Evolutionary conservation across 176 grass and related monocot species (phyloP), one percentile per base, ranked within the genome.

Genomic region (Cymbopogon citratus): DNA sequence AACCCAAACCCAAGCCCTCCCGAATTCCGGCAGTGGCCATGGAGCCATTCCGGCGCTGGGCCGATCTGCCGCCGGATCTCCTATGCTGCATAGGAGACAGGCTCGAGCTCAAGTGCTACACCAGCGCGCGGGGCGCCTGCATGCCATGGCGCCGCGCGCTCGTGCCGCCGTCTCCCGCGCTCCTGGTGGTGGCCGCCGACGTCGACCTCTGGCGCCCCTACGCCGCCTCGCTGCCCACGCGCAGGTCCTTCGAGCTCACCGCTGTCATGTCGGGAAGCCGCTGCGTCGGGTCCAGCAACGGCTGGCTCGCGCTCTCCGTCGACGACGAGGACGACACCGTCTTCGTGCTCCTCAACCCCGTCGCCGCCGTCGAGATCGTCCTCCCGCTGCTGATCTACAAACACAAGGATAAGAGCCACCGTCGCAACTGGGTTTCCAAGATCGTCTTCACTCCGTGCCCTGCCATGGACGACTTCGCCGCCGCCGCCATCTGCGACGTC

Each of bases 101-200:
- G 66, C 75, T 85, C 23, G 67, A 85, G 28, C 75, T 85, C 83
- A 85, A 79, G 75, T 85, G 83, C 54, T 85, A 85, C 38, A 56
- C 83, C 29, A 85, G 67, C 56, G 75, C 67, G 31, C 31, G 31
- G 31, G 31, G 31, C 31, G 31, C 31, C 31, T 33, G 31, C 31
- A 33, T 3, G 31, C 31, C 83, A 10, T 85, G 83, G 83, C 83
- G 83, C 12, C 21, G 29, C 40, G 75, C 75, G 66, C 75, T 85
- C 14, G 16, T 76, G 54, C 75, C 75, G n/a, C 40, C 75, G 0
- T 79, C 83, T 4, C 83, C 75, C 10, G 77, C 75, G n/a, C 83
- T 85, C 41, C 75, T 85, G 56, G 67, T 79, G n/a, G 40, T 63
- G n/a, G n/a, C n/a, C 31, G 28, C 69, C 23, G 66, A 75, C 23